Base-by-base conservation (phyloP, 2,329 filamentous ascomycete genomes). In the Alternaria incomplexa region DNA sequence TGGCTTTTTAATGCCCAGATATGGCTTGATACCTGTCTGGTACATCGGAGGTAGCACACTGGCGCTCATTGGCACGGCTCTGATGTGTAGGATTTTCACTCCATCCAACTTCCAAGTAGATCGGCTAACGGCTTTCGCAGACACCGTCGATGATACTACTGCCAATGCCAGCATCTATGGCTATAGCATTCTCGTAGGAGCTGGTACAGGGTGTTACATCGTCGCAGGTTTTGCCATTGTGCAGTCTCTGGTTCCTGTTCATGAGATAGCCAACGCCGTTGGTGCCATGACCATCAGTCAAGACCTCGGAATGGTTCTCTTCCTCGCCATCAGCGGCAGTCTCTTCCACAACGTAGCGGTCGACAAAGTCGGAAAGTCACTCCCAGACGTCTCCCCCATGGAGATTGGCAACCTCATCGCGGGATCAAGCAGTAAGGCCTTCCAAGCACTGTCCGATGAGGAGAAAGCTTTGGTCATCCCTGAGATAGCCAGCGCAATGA, bases 1-100 rank as follows among this genome's bases (percentile, higher is more conserved):
- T 23, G 74, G 73, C 10, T 36, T 44, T 4, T 13, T 75, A 4
- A 63, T 77, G 56, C 40, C 63, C 5, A 69, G 57, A 36, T 56
- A 22, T 70, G 67, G 56, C 67, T 71, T 59, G 7, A 20, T 36
- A 13, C 47, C 63, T 43, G 54, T 62, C 1, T 75, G 72, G 73
- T 76, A 70, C 22, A 36, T 73, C 4, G 58, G 43, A 9, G 78
- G 79, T 4, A 78, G 79, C 6, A 47, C 77, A 6, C 60, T 84
- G 5, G 67, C 78, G 0, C 36, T 58, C 13, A 36, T 58, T 13
- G 56, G 56, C 17, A 26, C 13, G 13, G 47, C 47, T n/a, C 58
- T 80, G 1, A 69, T 78, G 7, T 82, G 81, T 4, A 74, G 17
- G 36, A 40, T 5, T 40, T 17, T 20, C 20, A 20, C 20, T 20